Evolutionary conservation across 2,329 filamentous ascomycete genomes (phyloP), one percentile per base, ranked within the genome.

Genomic region (Ceratocystis diversiconidia): DNA sequence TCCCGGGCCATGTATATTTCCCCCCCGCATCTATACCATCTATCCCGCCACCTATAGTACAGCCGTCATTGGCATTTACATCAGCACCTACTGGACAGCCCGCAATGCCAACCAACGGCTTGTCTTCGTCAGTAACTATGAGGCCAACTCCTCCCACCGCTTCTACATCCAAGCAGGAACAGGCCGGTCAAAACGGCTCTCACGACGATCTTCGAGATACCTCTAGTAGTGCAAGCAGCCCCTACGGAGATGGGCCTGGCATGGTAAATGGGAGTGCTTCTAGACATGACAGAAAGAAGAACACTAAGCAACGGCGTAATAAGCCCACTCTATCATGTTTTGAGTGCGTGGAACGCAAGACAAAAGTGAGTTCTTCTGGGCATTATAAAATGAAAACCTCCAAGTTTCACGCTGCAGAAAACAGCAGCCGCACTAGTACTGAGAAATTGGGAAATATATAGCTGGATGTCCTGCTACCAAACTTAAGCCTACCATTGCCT

Each of bases 321-420:
- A 92, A 92, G 74, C 89, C 89, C 2, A 92, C 88, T 0, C 73
- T 92, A 68, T 90, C 86, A 61, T 92, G 89, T 71, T 82, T 85
- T 68, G 87, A 90, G 73, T 92, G 89, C 72, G 89, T 92, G 25
- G 87, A 90, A 75, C 80, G 88, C 70, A 92, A 92, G 76, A 92
- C 88, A 28, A 92, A 90, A 80, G 87, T 87, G 73, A 69, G 80
- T 75, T 65, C 36, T 32, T 2, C 17, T n/a, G 17, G 7, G 10
- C 28, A 57, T 30, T 12, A 30, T 32, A n/a, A 12, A 10, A 12
- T 5, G 30, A 32, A 48, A 19, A 28, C 50, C 22, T 15, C 25
- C 50, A n/a, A 28, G 12, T 15, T 25, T 15, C 22, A 19, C 15
- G 17, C 50, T 12, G 12, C 44, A 8, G 44, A 17, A 17, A 48